Evolutionary conservation across 768 basidiomycete genomes (phyloP).

Genomic region (Trametes cingulata): DNA sequence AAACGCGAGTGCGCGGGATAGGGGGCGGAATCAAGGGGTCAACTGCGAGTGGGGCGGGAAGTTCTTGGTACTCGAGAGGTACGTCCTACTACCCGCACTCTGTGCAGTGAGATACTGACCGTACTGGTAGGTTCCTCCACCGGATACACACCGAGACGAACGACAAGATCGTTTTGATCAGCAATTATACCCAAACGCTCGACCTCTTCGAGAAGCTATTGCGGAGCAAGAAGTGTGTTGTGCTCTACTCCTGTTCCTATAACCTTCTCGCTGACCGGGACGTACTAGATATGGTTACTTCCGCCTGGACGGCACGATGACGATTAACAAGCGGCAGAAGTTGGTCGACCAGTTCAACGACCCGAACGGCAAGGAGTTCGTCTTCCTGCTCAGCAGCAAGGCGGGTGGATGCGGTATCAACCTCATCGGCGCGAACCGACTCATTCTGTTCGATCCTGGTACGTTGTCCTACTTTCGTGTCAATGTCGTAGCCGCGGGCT

Average conservation of each 20-base stretch:
- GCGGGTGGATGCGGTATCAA: constrained; percentile 98
- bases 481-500: background rate
- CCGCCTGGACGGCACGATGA: constrained; percentile 94
- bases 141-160: constrained; percentile 77
- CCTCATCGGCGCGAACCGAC: constrained; percentile 91
- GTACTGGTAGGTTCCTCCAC: constrained; percentile 70
- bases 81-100: constrained; percentile 14
- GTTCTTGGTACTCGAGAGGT: constrained; percentile 92
- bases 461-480: constrained; percentile 19
- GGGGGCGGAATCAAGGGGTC: constrained; percentile 49
- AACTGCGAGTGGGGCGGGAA: constrained; percentile 89
- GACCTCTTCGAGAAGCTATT: constrained; percentile 92
- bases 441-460: constrained; percentile 97
- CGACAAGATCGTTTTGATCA: constrained; percentile 96
- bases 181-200: constrained; percentile 94
- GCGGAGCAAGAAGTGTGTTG: constrained; percentile 73
- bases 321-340: constrained; percentile 88
- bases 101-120: background rate
- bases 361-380: constrained; percentile 89
- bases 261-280: background rate
- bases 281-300: constrained; percentile 83
- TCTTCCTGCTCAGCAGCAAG: constrained; percentile 93
- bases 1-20: constrained; percentile 41
- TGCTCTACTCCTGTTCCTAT: background rate
- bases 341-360: constrained; percentile 96